Conservation (phyloP, 805 yeast species). For the Brettanomyces nanus region DNA sequence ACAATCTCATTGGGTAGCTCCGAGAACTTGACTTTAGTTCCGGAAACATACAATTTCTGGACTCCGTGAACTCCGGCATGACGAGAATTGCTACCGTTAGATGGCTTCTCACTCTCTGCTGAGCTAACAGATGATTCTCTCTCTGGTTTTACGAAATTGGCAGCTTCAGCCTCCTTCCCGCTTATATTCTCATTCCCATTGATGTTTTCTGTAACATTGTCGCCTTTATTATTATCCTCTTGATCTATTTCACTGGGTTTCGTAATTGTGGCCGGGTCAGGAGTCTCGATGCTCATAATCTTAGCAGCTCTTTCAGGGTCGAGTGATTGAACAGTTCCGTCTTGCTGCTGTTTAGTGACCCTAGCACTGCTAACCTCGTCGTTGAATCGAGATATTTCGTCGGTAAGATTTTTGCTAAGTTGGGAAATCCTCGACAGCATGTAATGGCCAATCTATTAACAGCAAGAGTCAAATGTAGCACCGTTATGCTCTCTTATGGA, state of each 20-base stretch:
- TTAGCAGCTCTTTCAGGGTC: slow-evolving; percentile 23
- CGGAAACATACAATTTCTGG: slow-evolving; percentile 13
- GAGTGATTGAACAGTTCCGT: slow-evolving; percentile 3
- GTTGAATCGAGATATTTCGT: slow-evolving; percentile 39
- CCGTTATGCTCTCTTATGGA: too few species aligned
- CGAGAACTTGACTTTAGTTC: slow-evolving; percentile 25
- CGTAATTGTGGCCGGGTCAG: slow-evolving; percentile 34
- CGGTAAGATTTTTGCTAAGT: slow-evolving; percentile 53
- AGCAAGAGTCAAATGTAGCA: too few species aligned
- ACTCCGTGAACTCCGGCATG: not conserved
- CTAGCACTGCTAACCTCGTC: slow-evolving; percentile 23
- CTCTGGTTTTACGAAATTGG: not conserved
- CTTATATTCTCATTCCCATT: not conserved
- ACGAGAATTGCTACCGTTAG: slow-evolving; percentile 5
- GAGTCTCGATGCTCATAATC: slow-evolving; percentile 36
- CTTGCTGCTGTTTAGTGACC: slow-evolving; percentile 12
- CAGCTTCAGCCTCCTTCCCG: not conserved
- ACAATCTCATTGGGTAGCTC: slow-evolving; percentile 50
- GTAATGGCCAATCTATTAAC: not conserved
- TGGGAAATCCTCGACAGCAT: slow-evolving; percentile 51
- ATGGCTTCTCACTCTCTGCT: not conserved
- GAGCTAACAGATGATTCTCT: not conserved
- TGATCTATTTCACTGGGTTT: slow-evolving; percentile 34
- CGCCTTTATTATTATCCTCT: not conserved
- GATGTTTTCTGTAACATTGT: not conserved